A percentile compares a stretch with the other conserved stretches of the same genome.
Evolutionary conservation across 2,329 filamentous ascomycete species (phyloP).

Genomic region (Ceratocystis variospora): DNA sequence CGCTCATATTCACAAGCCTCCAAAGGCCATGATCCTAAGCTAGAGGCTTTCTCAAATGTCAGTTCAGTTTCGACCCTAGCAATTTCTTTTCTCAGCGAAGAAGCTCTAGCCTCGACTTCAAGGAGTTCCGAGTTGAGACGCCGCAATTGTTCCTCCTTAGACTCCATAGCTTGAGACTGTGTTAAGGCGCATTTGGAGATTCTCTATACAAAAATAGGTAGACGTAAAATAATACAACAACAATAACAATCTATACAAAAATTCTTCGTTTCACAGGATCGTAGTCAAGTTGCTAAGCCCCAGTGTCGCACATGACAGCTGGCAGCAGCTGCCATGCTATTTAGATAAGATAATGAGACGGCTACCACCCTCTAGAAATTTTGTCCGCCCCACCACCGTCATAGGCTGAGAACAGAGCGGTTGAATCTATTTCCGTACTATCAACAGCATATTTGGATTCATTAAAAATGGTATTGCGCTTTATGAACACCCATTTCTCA

Average conservation of each 20-base stretch:
- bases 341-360: conserved; percentile 11
- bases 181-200: background rate
- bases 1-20: conserved; percentile 61
- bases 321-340: conserved; percentile 10
- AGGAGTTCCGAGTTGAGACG: background rate
- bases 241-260: background rate
- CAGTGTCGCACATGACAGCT: conserved; percentile 19
- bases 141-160: conserved; percentile 32
- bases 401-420: background rate
- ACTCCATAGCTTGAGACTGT: conserved; percentile 9
- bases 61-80: background rate
- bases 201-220: background rate
- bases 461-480: conserved; percentile 8
- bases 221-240: too few species aligned
- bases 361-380: background rate
- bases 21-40: conserved; percentile 52
- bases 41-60: background rate
- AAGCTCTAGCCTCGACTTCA: conserved; percentile 3
- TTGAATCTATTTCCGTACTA: too few species aligned
- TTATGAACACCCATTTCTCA: background rate
- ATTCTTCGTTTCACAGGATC: background rate
- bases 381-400: conserved; percentile 11
- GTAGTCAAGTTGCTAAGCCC: background rate
- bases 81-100: background rate
- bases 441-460: background rate